Base-by-base conservation (phyloP, 1,284 basidiomycete species). In the Cryptococcus amylolentus region DNA sequence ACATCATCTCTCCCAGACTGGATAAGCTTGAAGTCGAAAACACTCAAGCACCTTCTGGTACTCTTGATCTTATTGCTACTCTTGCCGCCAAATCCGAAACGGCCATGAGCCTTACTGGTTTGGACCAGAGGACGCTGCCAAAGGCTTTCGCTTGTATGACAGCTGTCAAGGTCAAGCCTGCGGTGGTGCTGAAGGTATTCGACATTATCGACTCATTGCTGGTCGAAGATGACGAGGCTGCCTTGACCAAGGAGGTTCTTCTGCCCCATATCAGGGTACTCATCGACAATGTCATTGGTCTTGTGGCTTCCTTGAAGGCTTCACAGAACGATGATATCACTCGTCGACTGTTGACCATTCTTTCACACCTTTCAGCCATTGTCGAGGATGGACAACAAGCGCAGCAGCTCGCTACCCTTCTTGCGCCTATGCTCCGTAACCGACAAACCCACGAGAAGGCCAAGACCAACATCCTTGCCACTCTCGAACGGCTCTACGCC, bases 41-140 rank as follows among this genome's bases (percentile, higher is more conserved):
- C 68, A 91, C 89, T 0, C 95, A 98, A 76, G 84, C 90, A 0
- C 92, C 94, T 0, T 95, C 93, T 0, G 87, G 91, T 0, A 80
- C 97, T 28, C 80, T 98, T 42, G 91, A 96, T 38, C 81, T 98
- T 1, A 88, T 98, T 73, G 83, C 86, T 58, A 80, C 84, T 3
- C 96, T 95, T 87, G 85, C 89, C 0, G 72, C 80, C 9, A 81
- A 83, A 27, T 78, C 79, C 1, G 81, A 86, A 10, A 84, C 86
- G 56, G 81, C 84, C 10, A 70, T 70, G 5, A 85, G 84, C 69
- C 81, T 98, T 20, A 85, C 87, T 46, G 77, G 83, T 18, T 88
- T 86, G 69, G 89, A 98, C 69, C 64, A 79, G 0, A 79, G 81
- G 1, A 81, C 89, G 2, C 76, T 98, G 14, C 86, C 86, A 5